phyloP scores from a whole-genome alignment of 2,329 filamentous ascomycete species.

The Aureobasidium leucospermi region DNA sequence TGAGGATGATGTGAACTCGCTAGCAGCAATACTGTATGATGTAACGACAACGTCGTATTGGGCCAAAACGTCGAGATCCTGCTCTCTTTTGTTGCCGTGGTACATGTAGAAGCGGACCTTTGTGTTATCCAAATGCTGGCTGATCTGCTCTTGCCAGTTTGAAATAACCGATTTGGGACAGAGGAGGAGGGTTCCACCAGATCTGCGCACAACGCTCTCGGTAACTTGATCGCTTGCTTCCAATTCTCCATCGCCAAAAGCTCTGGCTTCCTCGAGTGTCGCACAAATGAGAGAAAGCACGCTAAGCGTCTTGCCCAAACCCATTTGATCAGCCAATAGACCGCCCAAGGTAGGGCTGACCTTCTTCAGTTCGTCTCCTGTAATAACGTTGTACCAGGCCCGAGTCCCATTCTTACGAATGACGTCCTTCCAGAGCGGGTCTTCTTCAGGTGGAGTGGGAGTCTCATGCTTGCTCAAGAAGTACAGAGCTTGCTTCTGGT shows the following conservation, averaged over 20 bases:
- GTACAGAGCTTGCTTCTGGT: slow-evolving; percentile 83
- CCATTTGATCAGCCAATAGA: slow-evolving; percentile 46
- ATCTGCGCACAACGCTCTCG: slow-evolving; percentile 53
- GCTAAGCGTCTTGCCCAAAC: slow-evolving; percentile 56
- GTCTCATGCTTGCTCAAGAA: slow-evolving; percentile 80
- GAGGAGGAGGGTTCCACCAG: slow-evolving; percentile 73
- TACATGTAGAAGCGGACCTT: slow-evolving; percentile 72
- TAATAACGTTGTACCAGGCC: slow-evolving; percentile 78
- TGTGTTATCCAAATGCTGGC: slow-evolving; percentile 62
- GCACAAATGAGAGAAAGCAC: slow-evolving; percentile 70
- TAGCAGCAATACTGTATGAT: slow-evolving; percentile 81
- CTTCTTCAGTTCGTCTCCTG: slow-evolving; percentile 49
- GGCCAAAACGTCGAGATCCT: slow-evolving; percentile 59
- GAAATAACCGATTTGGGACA: slow-evolving; percentile 84
- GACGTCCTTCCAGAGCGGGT: slow-evolving; percentile 63
- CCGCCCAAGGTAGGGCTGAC: slow-evolving; percentile 35
- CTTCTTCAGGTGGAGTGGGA: slow-evolving; percentile 26
- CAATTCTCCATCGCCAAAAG: slow-evolving; percentile 51
- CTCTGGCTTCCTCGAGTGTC: slow-evolving; percentile 54
- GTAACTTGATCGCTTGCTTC: slow-evolving; percentile 26
- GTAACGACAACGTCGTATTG: slow-evolving; percentile 81
- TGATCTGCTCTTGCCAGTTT: slow-evolving; percentile 93
- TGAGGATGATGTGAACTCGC: slow-evolving; percentile 44
- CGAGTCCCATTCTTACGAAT: slow-evolving; percentile 49
- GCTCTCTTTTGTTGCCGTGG: slow-evolving; percentile 71